Conservation (phyloP, 176 grass and related monocot genomes). For the Eremochloa ophiuroides region DNA sequence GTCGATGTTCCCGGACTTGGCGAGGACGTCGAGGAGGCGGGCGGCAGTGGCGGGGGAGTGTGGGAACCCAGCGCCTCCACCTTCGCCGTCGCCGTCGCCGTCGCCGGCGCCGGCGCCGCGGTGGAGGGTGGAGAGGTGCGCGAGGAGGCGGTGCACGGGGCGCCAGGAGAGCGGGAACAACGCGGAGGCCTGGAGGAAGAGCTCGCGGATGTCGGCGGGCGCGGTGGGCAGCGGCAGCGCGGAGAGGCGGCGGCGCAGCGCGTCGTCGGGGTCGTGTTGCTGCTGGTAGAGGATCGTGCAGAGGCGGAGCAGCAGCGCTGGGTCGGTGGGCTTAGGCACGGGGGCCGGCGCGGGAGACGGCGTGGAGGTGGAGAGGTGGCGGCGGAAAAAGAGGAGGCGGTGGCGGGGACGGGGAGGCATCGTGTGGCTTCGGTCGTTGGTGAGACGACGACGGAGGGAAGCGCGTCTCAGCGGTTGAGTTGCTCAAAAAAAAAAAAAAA, state of each 20-base stretch:
- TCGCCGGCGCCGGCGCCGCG: too few relatives aligned
- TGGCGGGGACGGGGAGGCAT: constrained; percentile 22
- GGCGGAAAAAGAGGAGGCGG: not conserved
- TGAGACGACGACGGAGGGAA: too few relatives aligned
- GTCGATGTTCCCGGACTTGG: constrained; percentile 54
- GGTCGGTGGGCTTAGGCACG: constrained; percentile 25
- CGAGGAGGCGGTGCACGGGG: constrained; percentile 74
- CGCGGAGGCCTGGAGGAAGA: constrained; percentile 69
- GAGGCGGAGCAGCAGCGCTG: constrained; percentile 50
- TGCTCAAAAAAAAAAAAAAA: too few relatives aligned
- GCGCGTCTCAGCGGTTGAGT: too few relatives aligned
- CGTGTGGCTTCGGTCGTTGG: not conserved
- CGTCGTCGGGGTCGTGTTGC: constrained; percentile 49
- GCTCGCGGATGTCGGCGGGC: constrained; percentile 42
- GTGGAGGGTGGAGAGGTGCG: constrained; percentile 48
- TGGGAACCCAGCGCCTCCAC: constrained; percentile 20
- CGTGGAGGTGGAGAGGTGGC: constrained; percentile 14
- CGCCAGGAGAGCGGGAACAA: constrained; percentile 68
- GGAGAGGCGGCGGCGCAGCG: constrained; percentile 46
- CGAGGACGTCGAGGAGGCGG: constrained; percentile 58
- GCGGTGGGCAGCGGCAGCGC: constrained; percentile 33
- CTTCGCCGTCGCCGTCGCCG: too few relatives aligned
- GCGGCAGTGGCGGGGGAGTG: constrained; percentile 61
- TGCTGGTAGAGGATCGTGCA: constrained; percentile 85
- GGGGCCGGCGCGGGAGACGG: not conserved